Conservation (phyloP, 1,284 basidiomycete genomes). For the Apiotrichum porosum region DNA sequence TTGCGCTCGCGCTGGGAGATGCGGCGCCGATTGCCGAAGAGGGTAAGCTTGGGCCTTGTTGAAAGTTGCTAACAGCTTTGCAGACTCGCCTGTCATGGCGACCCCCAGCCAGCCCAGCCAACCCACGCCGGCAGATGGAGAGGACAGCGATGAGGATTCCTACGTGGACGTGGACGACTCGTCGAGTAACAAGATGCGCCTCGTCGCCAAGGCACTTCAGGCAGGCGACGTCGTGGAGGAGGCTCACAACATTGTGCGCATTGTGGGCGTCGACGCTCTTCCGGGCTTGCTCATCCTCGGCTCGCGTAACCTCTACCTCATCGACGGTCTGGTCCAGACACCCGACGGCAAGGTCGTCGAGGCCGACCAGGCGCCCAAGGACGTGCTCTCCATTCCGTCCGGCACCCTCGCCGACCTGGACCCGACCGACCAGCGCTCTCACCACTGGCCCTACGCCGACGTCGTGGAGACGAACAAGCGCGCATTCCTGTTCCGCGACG, state of each 20-base stretch:
- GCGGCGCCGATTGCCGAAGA: constrained; percentile 60
- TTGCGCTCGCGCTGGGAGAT: constrained; percentile 64
- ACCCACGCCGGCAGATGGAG: not conserved
- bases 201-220: constrained; percentile 58
- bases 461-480: constrained; percentile 72
- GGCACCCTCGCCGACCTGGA: constrained; percentile 75
- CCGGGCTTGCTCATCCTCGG: constrained; percentile 86
- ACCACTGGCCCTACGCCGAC: constrained; percentile 74
- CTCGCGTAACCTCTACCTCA: constrained; percentile 76
- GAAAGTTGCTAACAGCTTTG: too few relatives aligned
- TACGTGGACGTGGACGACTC: constrained; percentile 38
- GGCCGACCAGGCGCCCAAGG: constrained; percentile 75
- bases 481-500: constrained; percentile 81
- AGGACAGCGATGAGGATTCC: constrained; percentile 22
- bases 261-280: constrained; percentile 74
- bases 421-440: constrained; percentile 64
- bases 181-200: constrained; percentile 63
- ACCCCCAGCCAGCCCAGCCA: not conserved
- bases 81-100: too few relatives aligned
- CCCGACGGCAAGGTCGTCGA: constrained; percentile 84
- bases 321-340: constrained; percentile 87
- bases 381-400: constrained; percentile 71
- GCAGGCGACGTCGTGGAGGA: constrained; percentile 86
- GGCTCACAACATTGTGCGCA: constrained; percentile 70
- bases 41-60: constrained; percentile 46